phyloP scores from a whole-genome alignment of 1,284 basidiomycete species.

The Vanrija pseudolonga region DNA sequence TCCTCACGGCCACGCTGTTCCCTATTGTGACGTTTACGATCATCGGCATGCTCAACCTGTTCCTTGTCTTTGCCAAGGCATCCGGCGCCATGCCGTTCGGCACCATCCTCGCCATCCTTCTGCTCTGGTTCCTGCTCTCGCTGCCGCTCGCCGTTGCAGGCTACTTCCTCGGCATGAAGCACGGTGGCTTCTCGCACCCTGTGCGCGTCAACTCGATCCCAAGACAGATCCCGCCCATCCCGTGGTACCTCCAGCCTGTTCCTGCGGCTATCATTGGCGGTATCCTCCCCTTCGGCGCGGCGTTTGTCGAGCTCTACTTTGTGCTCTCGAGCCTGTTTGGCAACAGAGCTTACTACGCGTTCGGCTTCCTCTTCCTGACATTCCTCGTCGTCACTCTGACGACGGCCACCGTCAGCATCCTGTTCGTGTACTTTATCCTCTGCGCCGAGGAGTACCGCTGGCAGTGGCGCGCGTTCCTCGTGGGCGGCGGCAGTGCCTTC shows the following conservation, averaged over 20 bases:
- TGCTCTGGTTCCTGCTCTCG: constrained; percentile 95
- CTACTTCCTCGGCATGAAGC: constrained; percentile 70
- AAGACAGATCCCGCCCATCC: constrained; percentile 77
- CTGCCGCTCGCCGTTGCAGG: constrained; percentile 64
- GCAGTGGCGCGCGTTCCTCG: constrained; percentile 95
- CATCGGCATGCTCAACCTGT: constrained; percentile 80
- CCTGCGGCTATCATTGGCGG: constrained; percentile 79
- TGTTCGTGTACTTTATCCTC: constrained; percentile 88
- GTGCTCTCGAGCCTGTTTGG: constrained; percentile 91
- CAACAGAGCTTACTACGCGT: constrained; percentile 89
- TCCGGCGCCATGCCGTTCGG: constrained; percentile 96
- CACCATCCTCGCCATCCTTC: constrained; percentile 81
- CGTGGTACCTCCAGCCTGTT: constrained; percentile 77
- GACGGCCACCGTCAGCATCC: constrained; percentile 81
- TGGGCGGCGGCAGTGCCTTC: constrained; percentile 88
- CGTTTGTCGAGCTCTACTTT: constrained; percentile 94
- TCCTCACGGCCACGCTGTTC: constrained; percentile 80
- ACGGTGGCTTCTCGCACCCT: constrained; percentile 72
- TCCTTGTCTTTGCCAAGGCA: constrained; percentile 77
- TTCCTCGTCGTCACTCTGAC: constrained; percentile 79
- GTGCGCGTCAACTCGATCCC: constrained; percentile 91
- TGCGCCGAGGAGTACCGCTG: constrained; percentile 96
- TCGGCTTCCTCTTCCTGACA: constrained; percentile 90
- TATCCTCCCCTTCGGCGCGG: constrained; percentile 89
- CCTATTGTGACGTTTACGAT: constrained; percentile 78